Evolutionary conservation across 768 basidiomycete genomes (phyloP).

Genomic region (Xerocomus potaroensis): DNA sequence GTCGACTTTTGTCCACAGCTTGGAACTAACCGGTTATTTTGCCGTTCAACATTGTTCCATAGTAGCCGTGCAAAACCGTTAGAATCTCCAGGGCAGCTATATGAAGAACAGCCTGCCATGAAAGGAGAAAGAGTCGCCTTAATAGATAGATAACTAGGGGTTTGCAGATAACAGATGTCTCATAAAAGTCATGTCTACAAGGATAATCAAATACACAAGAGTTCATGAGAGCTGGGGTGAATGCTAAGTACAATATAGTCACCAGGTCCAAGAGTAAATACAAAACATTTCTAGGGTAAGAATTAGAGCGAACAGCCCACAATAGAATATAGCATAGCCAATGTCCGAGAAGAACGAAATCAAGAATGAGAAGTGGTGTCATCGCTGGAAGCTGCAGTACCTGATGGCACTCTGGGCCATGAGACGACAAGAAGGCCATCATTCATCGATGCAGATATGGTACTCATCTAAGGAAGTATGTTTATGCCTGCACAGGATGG

Average conservation of each 20-base stretch:
- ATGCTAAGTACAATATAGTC: neutral
- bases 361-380: constrained; percentile 1
- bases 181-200: neutral
- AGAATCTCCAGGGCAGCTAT: neutral
- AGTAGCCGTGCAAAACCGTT: constrained; percentile 38
- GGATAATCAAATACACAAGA: neutral
- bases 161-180: too few relatives aligned
- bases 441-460: constrained; percentile 36
- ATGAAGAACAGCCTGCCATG: constrained; percentile 22
- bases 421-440: constrained; percentile 38
- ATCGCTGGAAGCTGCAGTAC: constrained; percentile 10
- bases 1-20: too few relatives aligned
- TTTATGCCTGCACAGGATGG: neutral
- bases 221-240: neutral
- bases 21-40: too few relatives aligned
- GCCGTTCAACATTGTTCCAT: too few relatives aligned
- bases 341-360: constrained; percentile 1
- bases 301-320: constrained; percentile 4
- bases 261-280: neutral
- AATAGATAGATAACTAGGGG: constrained; percentile 25
- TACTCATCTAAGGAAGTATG: constrained; percentile 26
- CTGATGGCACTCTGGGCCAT: constrained; percentile 33
- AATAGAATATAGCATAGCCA: constrained; percentile 9
- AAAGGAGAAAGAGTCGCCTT: constrained; percentile 40
- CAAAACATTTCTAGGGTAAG: neutral